These are phyloP conservation scores for Clonostachys rhizophaga DNA, from an alignment of 2,329 filamentous ascomycete genomes.

Conservation along the genomic window DNA sequence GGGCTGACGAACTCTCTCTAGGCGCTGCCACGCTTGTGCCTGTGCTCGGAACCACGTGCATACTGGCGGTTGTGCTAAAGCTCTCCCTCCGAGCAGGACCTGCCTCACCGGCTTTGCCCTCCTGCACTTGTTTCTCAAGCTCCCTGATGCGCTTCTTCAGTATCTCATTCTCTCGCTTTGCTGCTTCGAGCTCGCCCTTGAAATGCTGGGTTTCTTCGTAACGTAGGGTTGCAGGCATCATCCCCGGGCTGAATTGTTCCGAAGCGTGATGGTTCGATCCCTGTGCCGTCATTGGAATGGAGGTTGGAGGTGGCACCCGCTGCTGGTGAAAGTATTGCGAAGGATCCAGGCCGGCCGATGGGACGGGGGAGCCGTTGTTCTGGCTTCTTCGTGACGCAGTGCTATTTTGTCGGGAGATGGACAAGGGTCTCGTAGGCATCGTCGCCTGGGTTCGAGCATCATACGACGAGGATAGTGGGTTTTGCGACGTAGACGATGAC, in stretches of 20 bases:
- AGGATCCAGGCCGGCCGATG: conserved; percentile 35
- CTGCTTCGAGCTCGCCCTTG: conserved; percentile 53
- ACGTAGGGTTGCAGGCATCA: conserved; percentile 51
- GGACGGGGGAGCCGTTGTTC: conserved; percentile 40
- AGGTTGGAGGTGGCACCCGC: conserved; percentile 27
- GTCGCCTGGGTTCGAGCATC: conserved; percentile 13
- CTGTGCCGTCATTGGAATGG: conserved; percentile 16
- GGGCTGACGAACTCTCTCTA: conserved; percentile 23
- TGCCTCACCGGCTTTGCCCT: conserved; percentile 40
- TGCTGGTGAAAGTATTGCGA: conserved; percentile 44
- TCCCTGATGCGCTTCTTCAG: conserved; percentile 59
- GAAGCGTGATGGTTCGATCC: conserved; percentile 16
- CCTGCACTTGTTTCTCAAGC: conserved; percentile 50
- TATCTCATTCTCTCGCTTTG: conserved; percentile 60
- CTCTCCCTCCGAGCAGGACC: conserved; percentile 45
- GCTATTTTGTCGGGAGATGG: conserved; percentile 51
- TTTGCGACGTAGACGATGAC: conserved; percentile 48
- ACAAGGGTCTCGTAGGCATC: conserved; percentile 33
- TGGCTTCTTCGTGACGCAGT: conserved; percentile 47
- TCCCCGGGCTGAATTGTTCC: conserved; percentile 44
- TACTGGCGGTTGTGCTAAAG: conserved; percentile 46
- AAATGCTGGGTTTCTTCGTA: conserved; percentile 61
- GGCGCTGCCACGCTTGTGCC: conserved; percentile 39
- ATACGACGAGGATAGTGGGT: not conserved
- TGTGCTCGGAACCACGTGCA: conserved; percentile 28